A percentile compares a stretch with the other conserved stretches of the same genome.
Evolutionary conservation across 1,284 basidiomycete species (phyloP).

Genomic region (Austroboletus novae-zelandiae): DNA sequence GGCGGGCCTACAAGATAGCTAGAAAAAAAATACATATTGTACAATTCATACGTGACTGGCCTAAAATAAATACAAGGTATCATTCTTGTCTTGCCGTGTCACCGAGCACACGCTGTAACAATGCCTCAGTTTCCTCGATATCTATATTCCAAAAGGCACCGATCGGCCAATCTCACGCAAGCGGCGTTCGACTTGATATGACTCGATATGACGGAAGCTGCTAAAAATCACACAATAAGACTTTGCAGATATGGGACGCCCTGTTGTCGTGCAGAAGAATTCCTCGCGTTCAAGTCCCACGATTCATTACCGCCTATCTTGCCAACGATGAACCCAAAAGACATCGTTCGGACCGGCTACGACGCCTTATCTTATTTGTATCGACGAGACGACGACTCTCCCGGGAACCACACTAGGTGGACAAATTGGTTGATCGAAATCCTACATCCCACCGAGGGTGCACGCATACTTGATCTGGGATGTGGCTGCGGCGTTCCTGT

Average conservation of each 20-base stretch:
- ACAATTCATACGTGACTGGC: not conserved
- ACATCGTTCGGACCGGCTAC: constrained; percentile 3
- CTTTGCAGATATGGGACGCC: constrained; percentile 10
- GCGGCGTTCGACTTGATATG: constrained; percentile 4
- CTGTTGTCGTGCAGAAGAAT: not conserved
- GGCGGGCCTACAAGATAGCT: constrained; percentile 56
- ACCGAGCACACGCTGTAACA: constrained; percentile 11
- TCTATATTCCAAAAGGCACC: not conserved
- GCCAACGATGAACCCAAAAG: constrained; percentile 7
- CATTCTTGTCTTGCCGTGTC: not conserved
- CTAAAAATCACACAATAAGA: not conserved
- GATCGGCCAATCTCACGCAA: not conserved
- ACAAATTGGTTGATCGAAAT: constrained; percentile 1
- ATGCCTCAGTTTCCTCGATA: not conserved
- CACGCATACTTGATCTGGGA: constrained; percentile 9
- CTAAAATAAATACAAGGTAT: not conserved
- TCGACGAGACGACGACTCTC: constrained; percentile 1
- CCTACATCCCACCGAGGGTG: not conserved
- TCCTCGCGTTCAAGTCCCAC: not conserved
- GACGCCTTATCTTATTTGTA: constrained; percentile 1
- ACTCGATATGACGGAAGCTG: not conserved
- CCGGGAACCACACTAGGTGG: constrained; percentile 1
- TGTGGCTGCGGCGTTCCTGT: constrained; percentile 13
- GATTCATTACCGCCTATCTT: constrained; percentile 26
- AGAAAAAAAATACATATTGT: not conserved